phyloP scores from a whole-genome alignment of 2,329 filamentous ascomycete species.

The Zasmidium cellare region DNA sequence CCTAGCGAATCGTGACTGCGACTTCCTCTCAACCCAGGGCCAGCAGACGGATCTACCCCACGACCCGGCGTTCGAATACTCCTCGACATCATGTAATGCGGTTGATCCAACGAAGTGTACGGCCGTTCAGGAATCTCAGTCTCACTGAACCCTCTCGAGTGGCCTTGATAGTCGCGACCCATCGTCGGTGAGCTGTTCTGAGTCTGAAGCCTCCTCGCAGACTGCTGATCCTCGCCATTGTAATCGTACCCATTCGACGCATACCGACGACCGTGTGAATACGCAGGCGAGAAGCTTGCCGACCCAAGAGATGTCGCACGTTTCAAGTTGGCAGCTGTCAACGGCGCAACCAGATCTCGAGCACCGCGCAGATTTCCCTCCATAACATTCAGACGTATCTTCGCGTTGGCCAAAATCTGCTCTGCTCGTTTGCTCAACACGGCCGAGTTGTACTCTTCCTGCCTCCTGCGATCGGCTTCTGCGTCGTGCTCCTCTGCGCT shows the following conservation, averaged over 20 bases:
- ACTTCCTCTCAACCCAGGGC: slow-evolving; percentile 29
- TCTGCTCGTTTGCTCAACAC: slow-evolving; percentile 81
- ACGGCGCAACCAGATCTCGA: slow-evolving; percentile 47
- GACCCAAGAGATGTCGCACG: slow-evolving; percentile 37
- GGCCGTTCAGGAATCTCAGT: slow-evolving; percentile 49
- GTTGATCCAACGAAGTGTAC: slow-evolving; percentile 26
- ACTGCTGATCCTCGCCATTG: slow-evolving; percentile 14
- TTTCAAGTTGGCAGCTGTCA: slow-evolving; percentile 40
- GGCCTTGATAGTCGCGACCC: slow-evolving; percentile 38
- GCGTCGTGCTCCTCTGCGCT: slow-evolving; percentile 26
- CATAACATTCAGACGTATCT: slow-evolving; percentile 86
- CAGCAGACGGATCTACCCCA: slow-evolving; percentile 12
- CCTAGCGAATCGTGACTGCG: slow-evolving; percentile 29
- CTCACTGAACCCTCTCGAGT: slow-evolving; percentile 64
- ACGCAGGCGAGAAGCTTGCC: slow-evolving; percentile 14
- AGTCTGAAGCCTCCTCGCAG: slow-evolving; percentile 24
- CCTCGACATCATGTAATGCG: slow-evolving; percentile 10
- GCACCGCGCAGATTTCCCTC: slow-evolving; percentile 85
- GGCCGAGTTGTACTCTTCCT: slow-evolving; percentile 66
- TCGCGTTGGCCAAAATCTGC: slow-evolving; percentile 88
- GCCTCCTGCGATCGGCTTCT: slow-evolving; percentile 38
- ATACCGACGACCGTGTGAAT: slow-evolving; percentile 17
- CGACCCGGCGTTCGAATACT: slow-evolving; percentile 4
- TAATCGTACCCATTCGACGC: slow-evolving; percentile 22
- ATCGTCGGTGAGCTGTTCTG: slow-evolving; percentile 34